phyloP scores from a whole-genome alignment of 1,284 basidiomycete genomes.

The Stygiomarasmius scandens region DNA sequence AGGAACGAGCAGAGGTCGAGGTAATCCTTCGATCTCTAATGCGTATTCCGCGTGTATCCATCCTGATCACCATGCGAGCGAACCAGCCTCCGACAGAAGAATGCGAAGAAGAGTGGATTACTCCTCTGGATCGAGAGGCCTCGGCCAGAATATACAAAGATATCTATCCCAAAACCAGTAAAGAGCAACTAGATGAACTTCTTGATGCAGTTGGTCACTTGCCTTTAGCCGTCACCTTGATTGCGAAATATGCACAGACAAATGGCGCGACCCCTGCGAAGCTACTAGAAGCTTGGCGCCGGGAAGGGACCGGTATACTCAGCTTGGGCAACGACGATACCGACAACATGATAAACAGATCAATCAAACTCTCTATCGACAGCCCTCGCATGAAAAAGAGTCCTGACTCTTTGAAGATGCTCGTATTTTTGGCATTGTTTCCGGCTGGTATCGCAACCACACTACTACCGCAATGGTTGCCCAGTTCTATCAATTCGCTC shows the following conservation, averaged over 20 bases:
- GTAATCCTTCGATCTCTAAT: constrained; percentile 18
- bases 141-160: constrained; percentile 22
- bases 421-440: constrained; percentile 25
- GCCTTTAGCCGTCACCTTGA: constrained; percentile 16
- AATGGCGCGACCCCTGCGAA: background rate
- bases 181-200: constrained; percentile 23
- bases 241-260: constrained; percentile 13
- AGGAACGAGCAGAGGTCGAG: constrained; percentile 17
- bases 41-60: constrained; percentile 19
- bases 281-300: background rate
- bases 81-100: constrained; percentile 18
- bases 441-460: constrained; percentile 24
- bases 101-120: constrained; percentile 6
- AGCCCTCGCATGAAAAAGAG: constrained; percentile 12
- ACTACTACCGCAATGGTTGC: constrained; percentile 21
- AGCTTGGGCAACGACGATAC: background rate
- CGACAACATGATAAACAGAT: background rate
- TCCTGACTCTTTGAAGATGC: constrained; percentile 14
- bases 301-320: background rate
- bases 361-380: constrained; percentile 20
- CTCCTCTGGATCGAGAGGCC: constrained; percentile 7
- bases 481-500: background rate
- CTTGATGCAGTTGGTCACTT: constrained; percentile 17
- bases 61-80: constrained; percentile 28
- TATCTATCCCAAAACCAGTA: constrained; percentile 15